Base-by-base conservation (phyloP, 768 basidiomycete genomes). In the Leucocoprinus birnbaumii region DNA sequence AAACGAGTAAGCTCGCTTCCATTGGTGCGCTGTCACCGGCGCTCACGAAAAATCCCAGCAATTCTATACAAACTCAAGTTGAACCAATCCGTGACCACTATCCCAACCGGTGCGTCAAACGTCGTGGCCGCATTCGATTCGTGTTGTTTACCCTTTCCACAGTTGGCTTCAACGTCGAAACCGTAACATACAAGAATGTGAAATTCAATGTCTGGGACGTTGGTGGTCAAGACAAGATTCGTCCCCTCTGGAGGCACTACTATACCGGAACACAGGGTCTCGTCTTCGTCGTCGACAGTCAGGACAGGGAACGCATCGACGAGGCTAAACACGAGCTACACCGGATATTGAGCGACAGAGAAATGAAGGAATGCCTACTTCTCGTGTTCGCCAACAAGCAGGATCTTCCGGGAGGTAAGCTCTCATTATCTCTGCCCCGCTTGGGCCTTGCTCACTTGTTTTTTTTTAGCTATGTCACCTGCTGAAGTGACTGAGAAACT, bases 331-430 rank as follows among this genome's bases (percentile, higher is more conserved):
- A 90, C 66, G 96, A 98, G 73, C 76, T 98, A 25, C 95, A 98
- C 66, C 84, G 94, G 58, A 98, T 98, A 74, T 78, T 98, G 71
- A 89, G 90, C 61, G 96, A 98, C 70, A 79, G 96, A 59, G 96
- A 98, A 73, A 98, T 98, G 96, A 94, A 91, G 73, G 95, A 98
- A 61, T 98, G 95, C 68, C 70, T 98, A 53, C 68, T 98, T 66
- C 87, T 98, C 57, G 95, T 98, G n/a, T 98, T 98, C 72, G 95
- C 96, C 31, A 98, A 98, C 77, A 98, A 98, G 76, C 96, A 98
- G 73, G 96, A 98, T 82, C 74, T 98, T 62, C 94, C 94, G 7
- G 94, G 92, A 71, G 95, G 95, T 96, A 63, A 62, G 86, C 7
- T 41, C 45, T 19, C 38, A 22, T 40, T 22, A 14, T n/a, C n/a